A percentile compares a stretch with the other conserved stretches of the same genome.
phyloP scores from a whole-genome alignment of 805 yeast species.

The Candida qinlingensis region DNA sequence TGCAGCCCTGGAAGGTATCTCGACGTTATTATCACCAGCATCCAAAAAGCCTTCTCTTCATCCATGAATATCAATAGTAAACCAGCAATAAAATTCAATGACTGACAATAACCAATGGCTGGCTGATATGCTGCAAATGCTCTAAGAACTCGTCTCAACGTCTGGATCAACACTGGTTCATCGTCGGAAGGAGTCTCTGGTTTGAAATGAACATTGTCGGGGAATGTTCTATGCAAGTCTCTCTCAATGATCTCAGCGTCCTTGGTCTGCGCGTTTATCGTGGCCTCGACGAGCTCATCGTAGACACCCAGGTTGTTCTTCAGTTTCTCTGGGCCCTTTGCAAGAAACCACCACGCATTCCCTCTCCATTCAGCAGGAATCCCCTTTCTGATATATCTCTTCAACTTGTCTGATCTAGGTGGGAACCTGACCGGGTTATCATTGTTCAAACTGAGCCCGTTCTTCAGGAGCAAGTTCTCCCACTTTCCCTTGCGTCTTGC shows the following conservation, averaged over 20 bases:
- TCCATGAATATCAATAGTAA: constrained; percentile 75
- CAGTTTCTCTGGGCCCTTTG: constrained; percentile 73
- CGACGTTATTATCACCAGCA: constrained; percentile 87
- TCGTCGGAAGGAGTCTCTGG: constrained; percentile 24
- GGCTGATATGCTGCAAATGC: constrained; percentile 87
- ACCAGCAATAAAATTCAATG: constrained; percentile 89
- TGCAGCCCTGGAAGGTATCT: constrained; percentile 87
- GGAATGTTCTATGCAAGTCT: constrained; percentile 90
- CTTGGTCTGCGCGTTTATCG: constrained; percentile 48
- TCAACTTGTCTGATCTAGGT: constrained; percentile 69
- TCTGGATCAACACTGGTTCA: constrained; percentile 62
- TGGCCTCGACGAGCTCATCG: constrained; percentile 57
- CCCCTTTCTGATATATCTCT: constrained; percentile 82
- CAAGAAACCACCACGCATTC: constrained; percentile 92
- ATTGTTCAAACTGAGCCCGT: constrained; percentile 50
- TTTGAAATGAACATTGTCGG: constrained; percentile 83
- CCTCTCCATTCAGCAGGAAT: constrained; percentile 98
- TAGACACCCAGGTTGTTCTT: constrained; percentile 71
- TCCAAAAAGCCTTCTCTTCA: constrained; percentile 92
- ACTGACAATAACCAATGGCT: constrained; percentile 91
- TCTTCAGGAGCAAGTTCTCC: constrained; percentile 58
- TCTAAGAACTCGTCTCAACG: constrained; percentile 73
- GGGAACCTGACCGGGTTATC: constrained; percentile 67
- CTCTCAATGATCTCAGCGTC: constrained; percentile 93
- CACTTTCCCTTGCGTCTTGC: constrained; percentile 70